A percentile compares a stretch with the other conserved stretches of the same genome.
Evolutionary conservation across 2,329 filamentous ascomycete species (phyloP).

Genomic region (Calonectria hawksworthii): DNA sequence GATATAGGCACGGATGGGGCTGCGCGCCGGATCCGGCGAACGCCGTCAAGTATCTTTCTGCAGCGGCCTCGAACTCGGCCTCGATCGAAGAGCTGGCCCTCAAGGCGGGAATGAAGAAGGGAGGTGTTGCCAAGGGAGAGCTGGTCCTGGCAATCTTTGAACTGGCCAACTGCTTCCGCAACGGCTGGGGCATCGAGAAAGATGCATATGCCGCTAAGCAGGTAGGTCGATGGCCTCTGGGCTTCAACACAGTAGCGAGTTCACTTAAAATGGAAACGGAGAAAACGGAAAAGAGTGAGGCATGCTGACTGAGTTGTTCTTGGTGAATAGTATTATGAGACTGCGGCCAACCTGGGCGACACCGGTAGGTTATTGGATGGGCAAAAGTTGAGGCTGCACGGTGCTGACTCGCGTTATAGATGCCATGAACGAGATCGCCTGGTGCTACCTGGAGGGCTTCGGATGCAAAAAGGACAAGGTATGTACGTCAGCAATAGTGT

Average conservation of each 20-base stretch:
- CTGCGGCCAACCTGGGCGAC: slow-evolving; percentile 95
- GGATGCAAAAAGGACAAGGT: slow-evolving; percentile 99
- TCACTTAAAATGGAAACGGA: background rate
- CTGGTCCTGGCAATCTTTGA: slow-evolving; percentile 97
- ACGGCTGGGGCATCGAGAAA: slow-evolving; percentile 92
- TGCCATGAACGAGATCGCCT: slow-evolving; percentile 96
- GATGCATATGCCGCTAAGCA: slow-evolving; percentile 88
- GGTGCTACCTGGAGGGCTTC: slow-evolving; percentile 98
- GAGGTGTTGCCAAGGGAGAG: slow-evolving; percentile 95
- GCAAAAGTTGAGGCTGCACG: slow-evolving; percentile 20
- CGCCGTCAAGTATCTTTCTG: slow-evolving; percentile 87
- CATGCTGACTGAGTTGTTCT: slow-evolving; percentile 47
- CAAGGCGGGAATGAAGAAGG: slow-evolving; percentile 89
- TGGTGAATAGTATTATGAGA: slow-evolving; percentile 87
- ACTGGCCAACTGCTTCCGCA: slow-evolving; percentile 90
- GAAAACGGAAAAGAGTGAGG: background rate
- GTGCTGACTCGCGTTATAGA: slow-evolving; percentile 64
- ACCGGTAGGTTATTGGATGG: slow-evolving; percentile 67
- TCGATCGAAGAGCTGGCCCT: slow-evolving; percentile 88
- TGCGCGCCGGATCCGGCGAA: slow-evolving; percentile 78
- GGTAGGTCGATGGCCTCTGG: slow-evolving; percentile 53
- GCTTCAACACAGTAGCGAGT: slow-evolving; percentile 7
- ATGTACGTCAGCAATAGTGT: slow-evolving; percentile 57
- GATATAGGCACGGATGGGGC: slow-evolving; percentile 89
- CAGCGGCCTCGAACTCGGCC: slow-evolving; percentile 91